Evolutionary conservation across 352 stramenopile genomes (phyloP).

Genomic region (Blastocystis sp.): DNA sequence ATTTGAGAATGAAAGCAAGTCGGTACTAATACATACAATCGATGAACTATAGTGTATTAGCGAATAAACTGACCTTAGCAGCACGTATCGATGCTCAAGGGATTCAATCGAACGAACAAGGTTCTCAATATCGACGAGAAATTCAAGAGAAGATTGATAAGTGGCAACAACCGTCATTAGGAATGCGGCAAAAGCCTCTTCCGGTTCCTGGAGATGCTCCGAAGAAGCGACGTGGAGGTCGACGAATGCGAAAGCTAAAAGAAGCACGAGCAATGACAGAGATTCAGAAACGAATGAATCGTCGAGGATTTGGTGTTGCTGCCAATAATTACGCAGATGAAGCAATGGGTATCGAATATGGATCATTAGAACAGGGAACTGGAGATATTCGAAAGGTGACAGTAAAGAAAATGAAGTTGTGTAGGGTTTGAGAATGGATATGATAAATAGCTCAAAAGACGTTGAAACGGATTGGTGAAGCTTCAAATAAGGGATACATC

Average conservation of each 20-base stretch:
- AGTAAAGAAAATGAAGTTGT: slow-evolving; percentile 63
- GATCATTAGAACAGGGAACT: slow-evolving; percentile 74
- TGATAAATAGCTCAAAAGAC: slow-evolving; percentile 23
- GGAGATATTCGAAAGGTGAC: slow-evolving; percentile 19
- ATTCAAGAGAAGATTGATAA: slow-evolving; percentile 89
- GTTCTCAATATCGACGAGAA: slow-evolving; percentile 78
- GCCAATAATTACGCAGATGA: slow-evolving; percentile 93
- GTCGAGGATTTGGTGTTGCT: slow-evolving; percentile 82
- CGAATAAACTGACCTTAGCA: slow-evolving; percentile 81
- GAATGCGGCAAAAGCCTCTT: slow-evolving; percentile 89
- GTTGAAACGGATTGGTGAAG: slow-evolving; percentile 36
- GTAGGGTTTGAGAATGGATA: background rate
- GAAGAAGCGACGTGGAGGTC: slow-evolving; percentile 82
- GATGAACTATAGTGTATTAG: slow-evolving; percentile 73
- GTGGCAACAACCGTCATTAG: slow-evolving; percentile 89
- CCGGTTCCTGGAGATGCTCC: slow-evolving; percentile 87
- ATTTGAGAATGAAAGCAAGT: slow-evolving; percentile 84
- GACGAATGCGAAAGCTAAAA: slow-evolving; percentile 88
- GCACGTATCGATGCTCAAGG: slow-evolving; percentile 83
- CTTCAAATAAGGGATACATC: slow-evolving; percentile 22
- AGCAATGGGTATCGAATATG: slow-evolving; percentile 88
- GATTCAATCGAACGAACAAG: slow-evolving; percentile 67
- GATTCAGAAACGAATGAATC: slow-evolving; percentile 89
- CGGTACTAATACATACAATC: background rate
- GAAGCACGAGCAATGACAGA: slow-evolving; percentile 92